Percentiles rank a stretch among this genome's conserved stretches.
Conservation (phyloP, 2,329 filamentous ascomycete genomes). For the Pseudogymnoascus sp. region DNA sequence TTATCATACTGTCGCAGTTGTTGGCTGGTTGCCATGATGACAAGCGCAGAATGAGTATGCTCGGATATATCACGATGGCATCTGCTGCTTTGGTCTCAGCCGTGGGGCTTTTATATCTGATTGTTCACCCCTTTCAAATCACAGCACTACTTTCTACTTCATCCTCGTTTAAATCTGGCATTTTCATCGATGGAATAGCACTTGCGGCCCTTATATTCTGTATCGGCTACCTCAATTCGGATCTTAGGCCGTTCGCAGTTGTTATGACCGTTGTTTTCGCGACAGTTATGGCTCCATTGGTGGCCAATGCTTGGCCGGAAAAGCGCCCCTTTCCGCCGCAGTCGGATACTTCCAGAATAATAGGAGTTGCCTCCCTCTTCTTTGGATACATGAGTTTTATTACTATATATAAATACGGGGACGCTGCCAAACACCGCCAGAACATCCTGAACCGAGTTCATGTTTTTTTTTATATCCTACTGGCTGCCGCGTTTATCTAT, state of each 20-base stretch:
- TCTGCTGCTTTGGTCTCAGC: slow-evolving; percentile 2
- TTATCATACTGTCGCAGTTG: not conserved
- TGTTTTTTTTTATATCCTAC: not conserved
- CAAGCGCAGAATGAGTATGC: slow-evolving; percentile 3
- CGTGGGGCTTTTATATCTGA: not conserved
- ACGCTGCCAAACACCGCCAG: not conserved
- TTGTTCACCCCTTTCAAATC: not conserved
- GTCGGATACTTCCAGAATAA: not conserved
- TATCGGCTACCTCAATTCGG: not conserved
- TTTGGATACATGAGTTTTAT: slow-evolving; percentile 9
- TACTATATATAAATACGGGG: slow-evolving; percentile 2
- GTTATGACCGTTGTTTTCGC: slow-evolving; percentile 7
- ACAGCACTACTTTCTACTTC: not conserved
- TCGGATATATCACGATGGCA: not conserved
- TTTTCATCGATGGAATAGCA: slow-evolving; percentile 1
- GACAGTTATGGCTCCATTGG: slow-evolving; percentile 7
- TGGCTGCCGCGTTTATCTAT: not conserved
- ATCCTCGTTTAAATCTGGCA: not conserved
- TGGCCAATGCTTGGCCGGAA: not conserved
- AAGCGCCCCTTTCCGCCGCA: slow-evolving; percentile 11
- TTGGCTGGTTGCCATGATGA: slow-evolving; percentile 9
- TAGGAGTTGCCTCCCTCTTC: not conserved
- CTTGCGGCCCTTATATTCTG: not conserved
- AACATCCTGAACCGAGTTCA: slow-evolving; percentile 6
- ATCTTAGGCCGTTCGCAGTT: slow-evolving; percentile 10